Base-by-base conservation (phyloP, 2,329 filamentous ascomycete genomes). In the Sordariomycetes sp. region DNA sequence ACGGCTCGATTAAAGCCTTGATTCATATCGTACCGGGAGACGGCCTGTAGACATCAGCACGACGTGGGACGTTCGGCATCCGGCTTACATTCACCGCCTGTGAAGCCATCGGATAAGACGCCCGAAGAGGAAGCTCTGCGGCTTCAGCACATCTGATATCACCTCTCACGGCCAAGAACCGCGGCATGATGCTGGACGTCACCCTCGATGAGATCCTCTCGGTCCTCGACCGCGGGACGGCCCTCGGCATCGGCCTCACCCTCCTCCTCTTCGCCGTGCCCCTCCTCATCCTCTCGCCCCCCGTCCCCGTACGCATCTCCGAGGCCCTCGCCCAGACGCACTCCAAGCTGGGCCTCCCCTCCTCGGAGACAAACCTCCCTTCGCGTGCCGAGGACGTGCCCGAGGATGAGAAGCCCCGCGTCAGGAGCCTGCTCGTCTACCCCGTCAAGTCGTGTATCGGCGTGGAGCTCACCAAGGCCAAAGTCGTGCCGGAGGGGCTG, bases 401-500 rank as follows among this genome's bases (percentile, higher is more conserved):
- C 14, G 24, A 57, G 28, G 20, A 35, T 16, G 46, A n/a, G 18
- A 43, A 20, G 22, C 37, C 52, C 1, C 28, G 16, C 24, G 40
- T 58, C 37, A 28, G 22, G 55, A 59, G 57, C 40, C 75, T 96
- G 56, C 86, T 85, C 73, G 80, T 91, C 60, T 93, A 94, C 69
- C 91, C 92, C 1, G 74, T 96, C 69, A 93, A 95, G 73, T 90
- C 88, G 59, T 96, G 90, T 69, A 77, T 75, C 59, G 88, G 87
- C 32, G 83, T 96, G 58, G 89, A 94, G 71, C 71, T 96, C 53
- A 73, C 80, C 56, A 74, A 78, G 61, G 82, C 81, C 60, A 79
- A 82, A 58, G 78, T 94, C 18, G 72, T 89, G 53, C 74, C 82
- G 6, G 82, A 82, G 2, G 90, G 91, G 2, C 77, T 96, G 59